Conservation (phyloP, 2,329 filamentous ascomycete species). For the Claviceps sp. region DNA sequence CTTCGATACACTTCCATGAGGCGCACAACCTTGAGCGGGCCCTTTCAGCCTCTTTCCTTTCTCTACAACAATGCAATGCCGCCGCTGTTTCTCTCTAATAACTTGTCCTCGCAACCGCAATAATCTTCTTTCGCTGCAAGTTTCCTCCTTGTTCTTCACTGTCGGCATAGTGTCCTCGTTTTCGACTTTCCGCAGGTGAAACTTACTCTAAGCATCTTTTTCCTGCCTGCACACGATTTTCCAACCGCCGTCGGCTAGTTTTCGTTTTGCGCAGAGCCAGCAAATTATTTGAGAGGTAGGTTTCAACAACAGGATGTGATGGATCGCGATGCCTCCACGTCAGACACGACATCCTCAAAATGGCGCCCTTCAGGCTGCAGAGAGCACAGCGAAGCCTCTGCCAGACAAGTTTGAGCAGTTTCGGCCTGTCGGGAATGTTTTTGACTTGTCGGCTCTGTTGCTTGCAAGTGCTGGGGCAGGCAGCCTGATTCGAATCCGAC, state of each 20-base stretch:
- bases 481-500: background rate
- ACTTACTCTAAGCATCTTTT: background rate
- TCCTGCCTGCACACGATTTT: background rate
- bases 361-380: background rate
- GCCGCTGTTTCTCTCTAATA: background rate
- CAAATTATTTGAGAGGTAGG: background rate
- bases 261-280: background rate
- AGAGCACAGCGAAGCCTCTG: background rate
- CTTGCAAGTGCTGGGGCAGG: background rate
- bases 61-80: background rate
- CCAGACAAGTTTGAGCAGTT: background rate
- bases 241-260: background rate
- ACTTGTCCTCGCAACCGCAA: background rate
- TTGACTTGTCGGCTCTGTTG: background rate
- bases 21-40: constrained; percentile 18
- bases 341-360: constrained; percentile 1
- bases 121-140: constrained; percentile 1
- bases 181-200: background rate
- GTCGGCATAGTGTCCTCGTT: background rate
- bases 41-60: constrained; percentile 16
- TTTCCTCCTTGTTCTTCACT: background rate
- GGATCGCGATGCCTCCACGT: background rate
- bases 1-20: constrained; percentile 31
- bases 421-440: background rate
- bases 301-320: background rate